Evolutionary conservation across 371 early-diverging fungal genomes (phyloP).

Genomic region (Circinella umbellata): DNA sequence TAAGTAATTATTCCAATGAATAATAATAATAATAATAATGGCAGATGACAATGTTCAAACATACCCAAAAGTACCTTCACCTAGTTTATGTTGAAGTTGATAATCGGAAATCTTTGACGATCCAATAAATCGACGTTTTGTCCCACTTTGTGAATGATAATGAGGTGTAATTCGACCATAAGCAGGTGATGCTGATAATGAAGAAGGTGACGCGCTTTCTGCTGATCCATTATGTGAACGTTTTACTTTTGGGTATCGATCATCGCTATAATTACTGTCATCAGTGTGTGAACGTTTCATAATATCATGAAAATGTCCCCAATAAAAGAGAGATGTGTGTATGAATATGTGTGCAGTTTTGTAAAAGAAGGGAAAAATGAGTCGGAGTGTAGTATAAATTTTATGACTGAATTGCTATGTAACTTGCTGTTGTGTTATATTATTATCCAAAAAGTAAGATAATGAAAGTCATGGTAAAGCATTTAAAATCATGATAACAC

Average conservation of each 20-base stretch:
- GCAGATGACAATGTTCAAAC: neutral
- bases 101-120: conserved; percentile 76
- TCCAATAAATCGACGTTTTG: conserved; percentile 44
- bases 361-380: no score
- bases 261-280: conserved; percentile 6
- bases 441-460: no score
- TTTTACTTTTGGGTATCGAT: conserved; percentile 5
- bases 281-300: conserved; percentile 23
- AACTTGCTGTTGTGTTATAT: no score
- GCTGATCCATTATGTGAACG: conserved; percentile 10
- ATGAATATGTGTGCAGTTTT: no score
- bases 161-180: conserved; percentile 10
- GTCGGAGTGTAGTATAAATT: no score
- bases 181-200: conserved; percentile 11
- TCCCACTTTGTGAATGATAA: neutral
- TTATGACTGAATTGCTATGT: no score
- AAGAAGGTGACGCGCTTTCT: conserved; percentile 7
- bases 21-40: no score
- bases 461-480: no score
- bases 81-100: conserved; percentile 78
- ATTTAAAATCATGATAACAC: no score
- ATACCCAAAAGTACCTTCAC: conserved; percentile 97
- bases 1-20: no score
- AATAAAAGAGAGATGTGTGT: no score
- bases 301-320: neutral